Base-by-base conservation (phyloP, 108 stramenopile genomes). In the Skeletonema menzelii region DNA sequence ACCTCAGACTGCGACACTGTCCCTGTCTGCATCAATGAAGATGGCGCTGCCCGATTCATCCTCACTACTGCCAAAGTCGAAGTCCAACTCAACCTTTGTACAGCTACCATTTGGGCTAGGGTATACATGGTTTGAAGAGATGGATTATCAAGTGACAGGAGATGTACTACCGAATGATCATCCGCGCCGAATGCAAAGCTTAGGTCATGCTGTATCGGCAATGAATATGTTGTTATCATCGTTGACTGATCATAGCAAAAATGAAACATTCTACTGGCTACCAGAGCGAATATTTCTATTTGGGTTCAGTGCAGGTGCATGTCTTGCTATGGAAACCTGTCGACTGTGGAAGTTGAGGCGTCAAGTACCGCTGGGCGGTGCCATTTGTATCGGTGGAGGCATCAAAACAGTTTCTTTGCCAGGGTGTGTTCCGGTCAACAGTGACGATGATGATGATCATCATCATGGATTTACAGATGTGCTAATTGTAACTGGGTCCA, bases 41-140 rank as follows among this genome's bases (percentile, higher is more conserved):
- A 27, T 61, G n/a, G 27, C 27, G 14, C 22, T 59, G 14, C 35
- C 35, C 1, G 17, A 7, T 8, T 63, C 24, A 56, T 46, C 32
- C n/a, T n/a, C n/a, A n/a, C n/a, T n/a, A 28, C 12, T 20, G 46
- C 37, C 67, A 32, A 19, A 20, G n/a, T 49, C 22, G 0, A 19
- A n/a, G 20, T 53, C 49, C 8, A 22, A 20, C 2, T 53, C 63
- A 13, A 17, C 30, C 8, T 62, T 74, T 72, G 80, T 76, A 1
- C 17, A 35, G 56, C 31, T 84, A 4, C 84, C 84, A 42, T 82
- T 84, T 44, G 60, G 56, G 19, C 66, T 84, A 10, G 84, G 84
- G 20, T 57, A 77, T 30, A 75, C 80, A 3, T 84, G 80, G 80
- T 84, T 82, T 38, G 79, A 84, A 59, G 84, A 84, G 62, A 82